Base-by-base conservation (phyloP, 163 green algal species). In the Volvox carteri region DNA sequence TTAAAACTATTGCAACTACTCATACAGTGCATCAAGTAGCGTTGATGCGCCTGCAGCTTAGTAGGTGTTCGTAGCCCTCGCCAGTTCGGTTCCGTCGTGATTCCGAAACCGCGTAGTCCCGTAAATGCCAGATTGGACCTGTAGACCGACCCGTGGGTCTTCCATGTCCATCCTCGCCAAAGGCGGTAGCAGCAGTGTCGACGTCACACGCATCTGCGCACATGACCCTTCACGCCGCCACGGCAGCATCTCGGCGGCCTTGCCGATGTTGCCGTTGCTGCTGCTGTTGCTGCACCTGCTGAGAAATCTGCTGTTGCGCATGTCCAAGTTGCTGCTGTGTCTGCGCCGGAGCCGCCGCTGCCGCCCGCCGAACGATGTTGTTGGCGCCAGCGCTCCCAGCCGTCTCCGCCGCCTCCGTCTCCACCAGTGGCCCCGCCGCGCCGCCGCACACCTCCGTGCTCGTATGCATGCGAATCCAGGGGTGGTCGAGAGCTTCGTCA, bases 401-500 rank as follows among this genome's bases (percentile, higher is more conserved):
- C 60, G n/a, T 19, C 25, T 35, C n/a, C 33, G 39, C n/a, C 33
- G 39, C 52, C 78, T 50, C 56, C 30, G 48, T 33, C 35, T 87
- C 80, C 65, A 87, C 80, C 65, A 87, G 44, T 48, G 83, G 65
- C 68, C 83, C 83, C 18, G 37, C 7, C 37, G 41, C n/a, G 7
- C 68, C 68, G 8, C 23, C 39, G 37, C 35, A 41, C n/a, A 14
- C 56, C 37, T 28, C 19, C 35, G 2, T 25, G 21, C 18, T 8
- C 30, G 37, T 30, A 16, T 77, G 54, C 72, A 19, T 50, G 14
- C 35, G 0, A 5, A 93, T 60, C 92, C 92, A 96, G 2, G 91
- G 87, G 88, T 96, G 93, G 25, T 70, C 44, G 3, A 95, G 79
- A 7, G 92, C 93, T 58, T 95, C 77, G n/a, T 92, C 78, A 0